Evolutionary conservation across 2,329 filamentous ascomycete genomes (phyloP).

Genomic region (Clarireedia sp.): DNA sequence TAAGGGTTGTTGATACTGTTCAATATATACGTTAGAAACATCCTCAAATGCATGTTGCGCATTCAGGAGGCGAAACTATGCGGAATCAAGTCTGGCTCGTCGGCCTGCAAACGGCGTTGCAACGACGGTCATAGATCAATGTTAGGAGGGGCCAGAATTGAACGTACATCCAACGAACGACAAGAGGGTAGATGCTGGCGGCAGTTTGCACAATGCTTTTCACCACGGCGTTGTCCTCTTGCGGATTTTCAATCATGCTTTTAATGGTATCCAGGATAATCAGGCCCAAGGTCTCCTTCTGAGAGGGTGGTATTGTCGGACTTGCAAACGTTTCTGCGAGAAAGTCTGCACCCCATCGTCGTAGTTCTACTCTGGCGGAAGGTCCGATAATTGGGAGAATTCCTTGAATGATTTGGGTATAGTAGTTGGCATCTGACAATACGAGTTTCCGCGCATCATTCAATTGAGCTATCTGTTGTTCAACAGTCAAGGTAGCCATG

Average conservation of each 20-base stretch:
- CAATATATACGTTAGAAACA: conserved; percentile 22
- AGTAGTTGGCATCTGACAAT: conserved; percentile 77
- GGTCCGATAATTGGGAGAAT: conserved; percentile 86
- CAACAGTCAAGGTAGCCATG: conserved; percentile 53
- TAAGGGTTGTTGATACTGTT: conserved; percentile 77
- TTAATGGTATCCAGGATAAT: conserved; percentile 71
- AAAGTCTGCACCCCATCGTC: conserved; percentile 94
- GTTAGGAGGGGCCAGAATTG: conserved; percentile 18
- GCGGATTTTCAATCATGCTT: conserved; percentile 59
- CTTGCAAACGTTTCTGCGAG: conserved; percentile 92
- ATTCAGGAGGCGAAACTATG: neutral
- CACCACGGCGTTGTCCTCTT: conserved; percentile 71
- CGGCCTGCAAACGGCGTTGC: neutral
- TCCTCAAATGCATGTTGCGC: neutral
- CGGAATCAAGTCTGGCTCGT: neutral
- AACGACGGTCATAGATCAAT: conserved; percentile 1
- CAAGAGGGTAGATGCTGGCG: conserved; percentile 85
- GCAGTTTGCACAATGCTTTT: conserved; percentile 82
- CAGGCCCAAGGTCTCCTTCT: conserved; percentile 74
- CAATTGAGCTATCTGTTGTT: conserved; percentile 78
- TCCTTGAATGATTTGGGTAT: conserved; percentile 83
- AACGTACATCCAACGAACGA: conserved; percentile 91
- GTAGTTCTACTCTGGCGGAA: conserved; percentile 66
- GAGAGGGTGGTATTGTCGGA: conserved; percentile 66
- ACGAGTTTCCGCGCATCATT: conserved; percentile 86